These are phyloP conservation scores for Rhodomyrtus tomentosa DNA, from an alignment of 345 rosid genomes.

Conservation along the genomic window DNA sequence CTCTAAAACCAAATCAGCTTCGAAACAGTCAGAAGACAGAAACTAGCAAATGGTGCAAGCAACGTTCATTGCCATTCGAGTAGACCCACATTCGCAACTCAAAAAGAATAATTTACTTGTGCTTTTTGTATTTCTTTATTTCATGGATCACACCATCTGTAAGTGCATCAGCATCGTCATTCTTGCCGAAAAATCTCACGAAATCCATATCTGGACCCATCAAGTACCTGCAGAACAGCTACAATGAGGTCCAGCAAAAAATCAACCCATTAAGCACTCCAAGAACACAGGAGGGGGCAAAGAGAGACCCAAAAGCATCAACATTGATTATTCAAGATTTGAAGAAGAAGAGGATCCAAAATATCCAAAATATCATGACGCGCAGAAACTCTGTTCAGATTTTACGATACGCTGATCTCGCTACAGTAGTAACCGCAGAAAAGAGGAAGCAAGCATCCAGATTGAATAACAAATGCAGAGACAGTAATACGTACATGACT, in stretches of 20 bases:
- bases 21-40: background rate
- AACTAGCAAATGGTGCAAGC: background rate
- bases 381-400: background rate
- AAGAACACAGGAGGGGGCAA: background rate
- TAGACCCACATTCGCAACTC: background rate
- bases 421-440: background rate
- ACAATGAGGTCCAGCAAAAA: background rate
- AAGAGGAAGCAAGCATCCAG: too few species aligned
- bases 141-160: constrained; percentile 67
- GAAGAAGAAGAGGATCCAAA: background rate
- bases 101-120: background rate
- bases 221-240: constrained; percentile 53
- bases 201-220: constrained; percentile 85
- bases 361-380: background rate
- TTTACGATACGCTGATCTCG: background rate
- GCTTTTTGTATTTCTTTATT: constrained; percentile 42
- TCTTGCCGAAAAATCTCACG: constrained; percentile 88
- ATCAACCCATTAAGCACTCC: background rate
- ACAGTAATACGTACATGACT: constrained; percentile 46
- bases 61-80: background rate
- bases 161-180: constrained; percentile 65
- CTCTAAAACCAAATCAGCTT: background rate
- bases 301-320: background rate
- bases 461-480: background rate
- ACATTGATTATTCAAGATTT: background rate